Conservation (phyloP, 768 basidiomycete species). For the Termitomyces eurrhizus region DNA sequence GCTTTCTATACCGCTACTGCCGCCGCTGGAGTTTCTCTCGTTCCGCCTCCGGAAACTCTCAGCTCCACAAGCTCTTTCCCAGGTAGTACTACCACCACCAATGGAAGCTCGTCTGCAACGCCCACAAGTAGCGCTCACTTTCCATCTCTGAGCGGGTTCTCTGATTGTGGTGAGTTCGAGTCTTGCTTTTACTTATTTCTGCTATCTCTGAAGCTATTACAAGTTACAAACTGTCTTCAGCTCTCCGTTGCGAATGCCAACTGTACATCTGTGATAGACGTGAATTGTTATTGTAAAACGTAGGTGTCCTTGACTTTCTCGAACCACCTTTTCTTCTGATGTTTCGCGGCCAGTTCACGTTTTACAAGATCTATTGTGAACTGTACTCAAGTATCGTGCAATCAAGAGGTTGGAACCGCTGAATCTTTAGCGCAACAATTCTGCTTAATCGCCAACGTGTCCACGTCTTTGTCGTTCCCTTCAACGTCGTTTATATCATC, state of each 20-base stretch:
- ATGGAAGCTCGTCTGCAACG: slow-evolving; percentile 18
- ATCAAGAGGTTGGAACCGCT: slow-evolving; percentile 31
- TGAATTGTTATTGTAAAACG: slow-evolving; percentile 47
- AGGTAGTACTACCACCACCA: slow-evolving; percentile 11
- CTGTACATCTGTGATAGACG: slow-evolving; percentile 41
- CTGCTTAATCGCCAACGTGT: slow-evolving; percentile 29
- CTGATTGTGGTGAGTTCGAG: slow-evolving; percentile 32
- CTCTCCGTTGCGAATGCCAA: slow-evolving; percentile 29
- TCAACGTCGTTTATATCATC: slow-evolving; percentile 9
- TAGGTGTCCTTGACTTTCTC: slow-evolving; percentile 16
- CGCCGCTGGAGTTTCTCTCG: slow-evolving; percentile 13
- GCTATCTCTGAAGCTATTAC: background rate
- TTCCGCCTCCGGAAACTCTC: slow-evolving; percentile 13
- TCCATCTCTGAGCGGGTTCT: slow-evolving; percentile 34
- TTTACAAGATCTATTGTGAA: slow-evolving; percentile 34
- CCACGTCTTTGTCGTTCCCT: slow-evolving; percentile 20
- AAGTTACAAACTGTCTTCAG: slow-evolving; percentile 43
- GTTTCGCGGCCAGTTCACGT: slow-evolving; percentile 19
- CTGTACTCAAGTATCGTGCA: slow-evolving; percentile 35
- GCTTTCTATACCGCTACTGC: background rate
- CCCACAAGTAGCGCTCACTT: slow-evolving; percentile 32
- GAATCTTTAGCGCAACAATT: slow-evolving; percentile 46
- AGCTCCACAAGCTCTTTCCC: slow-evolving; percentile 6
- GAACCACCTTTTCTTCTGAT: too few relatives aligned
- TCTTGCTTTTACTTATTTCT: background rate